phyloP scores from a whole-genome alignment of 2,329 filamentous ascomycete species.

The Aureobasidium mangrovei region DNA sequence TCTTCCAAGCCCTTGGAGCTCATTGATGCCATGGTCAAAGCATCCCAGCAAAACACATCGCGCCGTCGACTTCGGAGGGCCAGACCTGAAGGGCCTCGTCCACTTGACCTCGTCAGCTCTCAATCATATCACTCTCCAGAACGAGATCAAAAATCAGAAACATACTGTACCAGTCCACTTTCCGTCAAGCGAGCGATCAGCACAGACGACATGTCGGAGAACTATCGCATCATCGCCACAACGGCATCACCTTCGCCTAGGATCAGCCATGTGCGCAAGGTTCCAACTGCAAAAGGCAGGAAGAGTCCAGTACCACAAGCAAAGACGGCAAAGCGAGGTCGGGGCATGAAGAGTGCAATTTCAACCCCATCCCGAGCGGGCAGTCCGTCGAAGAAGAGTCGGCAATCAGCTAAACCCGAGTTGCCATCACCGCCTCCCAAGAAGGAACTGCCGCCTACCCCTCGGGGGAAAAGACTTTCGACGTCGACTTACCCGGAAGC shows the following conservation, averaged over 20 bases:
- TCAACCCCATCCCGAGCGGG: slow-evolving; percentile 1
- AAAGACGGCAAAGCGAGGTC: slow-evolving; percentile 10
- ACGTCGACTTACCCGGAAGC: not conserved
- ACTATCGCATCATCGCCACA: slow-evolving; percentile 6
- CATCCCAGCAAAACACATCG: slow-evolving; percentile 13
- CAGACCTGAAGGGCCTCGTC: slow-evolving; percentile 11
- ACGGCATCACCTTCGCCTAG: slow-evolving; percentile 7
- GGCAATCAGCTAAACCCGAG: slow-evolving; percentile 7
- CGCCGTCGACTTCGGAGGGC: slow-evolving; percentile 14
- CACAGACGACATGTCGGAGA: not conserved
- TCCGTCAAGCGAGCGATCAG: not conserved
- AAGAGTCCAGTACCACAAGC: slow-evolving; percentile 7
- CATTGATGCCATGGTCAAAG: slow-evolving; percentile 15
- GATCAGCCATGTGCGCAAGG: not conserved
- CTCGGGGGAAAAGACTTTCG: slow-evolving; percentile 4
- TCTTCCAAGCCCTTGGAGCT: slow-evolving; percentile 11
- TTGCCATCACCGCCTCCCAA: slow-evolving; percentile 27
- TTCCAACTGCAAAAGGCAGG: not conserved
- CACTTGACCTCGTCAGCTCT: not conserved
- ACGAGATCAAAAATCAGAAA: not conserved
- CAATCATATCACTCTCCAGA: not conserved
- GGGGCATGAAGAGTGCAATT: not conserved
- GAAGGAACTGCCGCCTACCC: slow-evolving; percentile 27
- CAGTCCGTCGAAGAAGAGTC: slow-evolving; percentile 10
- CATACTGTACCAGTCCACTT: slow-evolving; percentile 6